Conservation (phyloP, 352 stramenopile species). For the Pythium grandisporangium region DNA sequence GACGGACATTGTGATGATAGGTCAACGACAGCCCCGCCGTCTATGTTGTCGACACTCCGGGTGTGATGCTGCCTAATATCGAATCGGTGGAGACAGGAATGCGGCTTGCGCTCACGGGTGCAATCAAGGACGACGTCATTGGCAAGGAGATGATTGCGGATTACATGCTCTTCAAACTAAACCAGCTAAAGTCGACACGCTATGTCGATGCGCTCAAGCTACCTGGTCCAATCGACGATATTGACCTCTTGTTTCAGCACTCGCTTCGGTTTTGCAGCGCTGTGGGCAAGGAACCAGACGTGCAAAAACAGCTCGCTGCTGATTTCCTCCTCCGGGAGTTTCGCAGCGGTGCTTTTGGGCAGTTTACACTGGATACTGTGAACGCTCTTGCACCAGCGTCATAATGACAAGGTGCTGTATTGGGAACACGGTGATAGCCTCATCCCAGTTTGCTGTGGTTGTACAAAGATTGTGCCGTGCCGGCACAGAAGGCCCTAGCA, state of each 20-base stretch:
- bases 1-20: too few relatives aligned
- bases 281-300: conserved; percentile 68
- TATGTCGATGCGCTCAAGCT: conserved; percentile 76
- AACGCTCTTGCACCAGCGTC: neutral
- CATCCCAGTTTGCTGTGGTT: too few relatives aligned
- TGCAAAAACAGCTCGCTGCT: conserved; percentile 53
- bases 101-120: conserved; percentile 75
- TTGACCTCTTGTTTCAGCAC: conserved; percentile 49
- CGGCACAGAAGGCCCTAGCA: too few relatives aligned
- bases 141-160: conserved; percentile 82
- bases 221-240: conserved; percentile 56
- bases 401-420: neutral
- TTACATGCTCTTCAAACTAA: conserved; percentile 85
- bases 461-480: too few relatives aligned
- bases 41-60: conserved; percentile 85
- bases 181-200: conserved; percentile 62
- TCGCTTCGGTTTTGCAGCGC: conserved; percentile 65
- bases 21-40: conserved; percentile 81
- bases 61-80: conserved; percentile 85
- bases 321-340: conserved; percentile 71
- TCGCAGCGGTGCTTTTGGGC: conserved; percentile 62
- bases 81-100: conserved; percentile 68
- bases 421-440: too few relatives aligned
- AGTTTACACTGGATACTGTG: conserved; percentile 76
- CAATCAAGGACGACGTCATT: conserved; percentile 84